Evolutionary conservation across 176 grass and related monocot genomes (phyloP), one percentile per base, ranked within the genome.

Genomic region (Triticum urartu): DNA sequence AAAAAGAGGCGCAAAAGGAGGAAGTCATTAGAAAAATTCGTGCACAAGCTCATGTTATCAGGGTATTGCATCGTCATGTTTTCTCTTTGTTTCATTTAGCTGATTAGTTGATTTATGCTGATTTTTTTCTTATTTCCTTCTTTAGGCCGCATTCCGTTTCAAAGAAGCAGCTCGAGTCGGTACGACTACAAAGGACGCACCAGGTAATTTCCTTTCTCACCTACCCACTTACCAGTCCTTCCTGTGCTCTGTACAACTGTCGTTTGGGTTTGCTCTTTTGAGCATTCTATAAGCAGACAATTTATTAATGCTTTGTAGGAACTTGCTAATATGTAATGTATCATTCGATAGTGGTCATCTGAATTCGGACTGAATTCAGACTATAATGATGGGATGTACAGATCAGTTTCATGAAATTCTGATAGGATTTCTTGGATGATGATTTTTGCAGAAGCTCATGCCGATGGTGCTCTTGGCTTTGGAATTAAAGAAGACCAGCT

Each of bases 1-100:
- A 94, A 91, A 98, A 72, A 89, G 90, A 86, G 69, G 80, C 84
- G 80, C 89, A 94, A 40, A 98, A 88, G 75, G 93, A 98, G 76
- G 87, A 94, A 69, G 52, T 90, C 48, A 91, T 73, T 68, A 91
- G 90, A 62, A 95, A 91, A 79, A 98, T 98, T 82, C 97, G 97
- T 77, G 79, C 93, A 48, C 94, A 98, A 79, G 88, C 92, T 78
- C 92, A 98, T 86, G 97, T 95, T 50, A 88, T 98, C 50, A 86
- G 66, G 88, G 97, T 98, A 80, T 81, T 6, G 38, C 26, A 80
- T 36, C 15, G 34, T 52, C 48, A 3, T 64, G 35, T 68, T 69
- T 38, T 15, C 20, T 21, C 48, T 65, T 43, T 21, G 4, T 42
- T 81, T 77, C 26, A 33, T 79, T 42, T 59, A 3, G 10, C 12